Percentiles rank a stretch among this genome's conserved stretches.
phyloP scores from a whole-genome alignment of 768 basidiomycete species.

The Mycena olivaceomarginata region DNA sequence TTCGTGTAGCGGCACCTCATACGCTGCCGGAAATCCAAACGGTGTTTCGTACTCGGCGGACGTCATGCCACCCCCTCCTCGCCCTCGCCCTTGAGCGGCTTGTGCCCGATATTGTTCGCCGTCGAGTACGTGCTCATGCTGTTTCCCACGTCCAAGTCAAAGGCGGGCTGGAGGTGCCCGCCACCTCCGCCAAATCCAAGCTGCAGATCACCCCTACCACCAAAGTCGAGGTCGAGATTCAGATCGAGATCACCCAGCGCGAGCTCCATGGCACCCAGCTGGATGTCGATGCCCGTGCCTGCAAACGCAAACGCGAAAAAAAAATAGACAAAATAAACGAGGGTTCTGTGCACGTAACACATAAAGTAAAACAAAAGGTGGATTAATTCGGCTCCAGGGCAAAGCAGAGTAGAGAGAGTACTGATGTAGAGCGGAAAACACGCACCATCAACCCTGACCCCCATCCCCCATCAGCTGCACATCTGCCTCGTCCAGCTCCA shows the following conservation, averaged over 20 bases:
- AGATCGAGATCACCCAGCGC: not conserved
- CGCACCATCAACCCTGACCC: not conserved
- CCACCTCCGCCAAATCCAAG: no score
- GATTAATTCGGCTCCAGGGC: not conserved
- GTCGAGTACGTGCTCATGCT: conserved; percentile 38
- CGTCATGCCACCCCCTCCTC: not conserved
- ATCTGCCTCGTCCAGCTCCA: not conserved
- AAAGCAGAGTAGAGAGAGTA: no score
- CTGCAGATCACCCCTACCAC: not conserved
- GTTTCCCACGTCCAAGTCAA: not conserved
- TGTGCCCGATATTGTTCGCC: conserved; percentile 37
- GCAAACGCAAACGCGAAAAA: no score
- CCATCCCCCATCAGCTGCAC: conserved; percentile 3
- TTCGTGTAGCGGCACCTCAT: no score
- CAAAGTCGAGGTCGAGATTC: not conserved
- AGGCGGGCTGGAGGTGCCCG: not conserved
- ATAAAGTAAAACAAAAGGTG: not conserved
- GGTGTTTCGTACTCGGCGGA: not conserved
- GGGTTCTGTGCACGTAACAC: no score
- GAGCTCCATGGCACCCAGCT: conserved; percentile 10
- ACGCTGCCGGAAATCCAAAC: not conserved
- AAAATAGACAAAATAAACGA: no score
- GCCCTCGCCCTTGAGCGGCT: not conserved
- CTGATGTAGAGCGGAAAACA: not conserved
- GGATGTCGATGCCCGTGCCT: not conserved